These are phyloP conservation scores for Candida nemodendra DNA, from an alignment of 805 yeast genomes.

Conservation along the genomic window DNA sequence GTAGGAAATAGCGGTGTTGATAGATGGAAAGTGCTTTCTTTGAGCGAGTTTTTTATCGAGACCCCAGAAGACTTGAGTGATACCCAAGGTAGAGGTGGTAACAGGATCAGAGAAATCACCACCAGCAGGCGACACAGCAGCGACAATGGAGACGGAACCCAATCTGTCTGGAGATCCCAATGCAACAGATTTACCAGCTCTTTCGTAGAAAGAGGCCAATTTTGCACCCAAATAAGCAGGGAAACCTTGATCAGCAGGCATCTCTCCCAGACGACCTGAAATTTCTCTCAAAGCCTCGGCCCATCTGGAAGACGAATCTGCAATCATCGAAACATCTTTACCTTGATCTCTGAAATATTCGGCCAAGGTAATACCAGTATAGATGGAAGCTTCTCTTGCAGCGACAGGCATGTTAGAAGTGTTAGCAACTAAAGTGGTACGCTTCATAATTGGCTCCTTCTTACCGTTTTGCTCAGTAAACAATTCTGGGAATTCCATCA, in stretches of 20 bases:
- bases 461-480: constrained; percentile 87
- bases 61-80: constrained; percentile 99
- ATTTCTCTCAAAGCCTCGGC: constrained; percentile 99
- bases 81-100: constrained; percentile 96
- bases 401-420: constrained; percentile 99
- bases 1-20: constrained; percentile 93
- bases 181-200: constrained; percentile 97
- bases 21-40: constrained; percentile 99
- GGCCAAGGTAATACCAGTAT: constrained; percentile 97
- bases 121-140: constrained; percentile 99
- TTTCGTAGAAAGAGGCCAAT: constrained; percentile 97
- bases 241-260: constrained; percentile 99
- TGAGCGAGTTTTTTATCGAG: constrained; percentile 98
- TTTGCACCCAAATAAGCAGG: constrained; percentile 99
- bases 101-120: constrained; percentile 99
- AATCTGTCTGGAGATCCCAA: constrained; percentile 94
- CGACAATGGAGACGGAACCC: constrained; percentile 99
- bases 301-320: constrained; percentile 99
- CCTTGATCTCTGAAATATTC: constrained; percentile 99
- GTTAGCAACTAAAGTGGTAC: constrained; percentile 97
- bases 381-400: constrained; percentile 99
- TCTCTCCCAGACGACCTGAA: constrained; percentile 99
- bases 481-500: constrained; percentile 99
- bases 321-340: constrained; percentile 98
- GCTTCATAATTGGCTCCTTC: constrained; percentile 98